phyloP scores from a whole-genome alignment of 345 rosid genomes.

The Dovyalis caffra region DNA sequence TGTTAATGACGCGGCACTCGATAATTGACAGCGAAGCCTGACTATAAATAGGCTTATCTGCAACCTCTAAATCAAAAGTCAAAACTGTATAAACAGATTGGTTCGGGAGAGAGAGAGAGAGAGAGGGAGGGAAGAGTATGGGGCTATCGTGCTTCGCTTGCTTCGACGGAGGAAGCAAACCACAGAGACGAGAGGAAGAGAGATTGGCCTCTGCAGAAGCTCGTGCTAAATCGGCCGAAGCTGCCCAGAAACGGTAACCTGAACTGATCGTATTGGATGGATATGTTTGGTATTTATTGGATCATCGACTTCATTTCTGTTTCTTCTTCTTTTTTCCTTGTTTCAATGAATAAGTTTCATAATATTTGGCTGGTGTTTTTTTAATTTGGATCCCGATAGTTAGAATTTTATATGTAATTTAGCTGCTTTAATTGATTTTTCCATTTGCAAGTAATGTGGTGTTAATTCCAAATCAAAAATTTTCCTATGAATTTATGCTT shows the following conservation, averaged over 20 bases:
- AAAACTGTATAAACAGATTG: neutral
- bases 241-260: constrained; percentile 77
- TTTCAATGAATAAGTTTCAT: neutral
- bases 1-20: neutral
- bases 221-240: constrained; percentile 95
- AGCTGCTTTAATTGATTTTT: neutral
- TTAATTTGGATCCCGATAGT: neutral
- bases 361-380: neutral
- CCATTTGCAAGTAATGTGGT: neutral
- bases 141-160: constrained; percentile 70
- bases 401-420: neutral
- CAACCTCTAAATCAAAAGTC: neutral
- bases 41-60: neutral
- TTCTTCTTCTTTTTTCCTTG: neutral
- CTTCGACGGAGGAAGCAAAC: constrained; percentile 59
- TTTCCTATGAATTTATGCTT: neutral
- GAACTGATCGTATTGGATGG: neutral
- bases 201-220: constrained; percentile 77
- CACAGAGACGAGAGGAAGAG: constrained; percentile 65
- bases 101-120: neutral
- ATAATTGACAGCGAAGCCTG: neutral
- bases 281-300: neutral
- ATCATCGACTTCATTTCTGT: neutral
- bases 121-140: neutral
- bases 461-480: neutral